Conservation (phyloP, 257 asterid species). For the Lantana camara region DNA sequence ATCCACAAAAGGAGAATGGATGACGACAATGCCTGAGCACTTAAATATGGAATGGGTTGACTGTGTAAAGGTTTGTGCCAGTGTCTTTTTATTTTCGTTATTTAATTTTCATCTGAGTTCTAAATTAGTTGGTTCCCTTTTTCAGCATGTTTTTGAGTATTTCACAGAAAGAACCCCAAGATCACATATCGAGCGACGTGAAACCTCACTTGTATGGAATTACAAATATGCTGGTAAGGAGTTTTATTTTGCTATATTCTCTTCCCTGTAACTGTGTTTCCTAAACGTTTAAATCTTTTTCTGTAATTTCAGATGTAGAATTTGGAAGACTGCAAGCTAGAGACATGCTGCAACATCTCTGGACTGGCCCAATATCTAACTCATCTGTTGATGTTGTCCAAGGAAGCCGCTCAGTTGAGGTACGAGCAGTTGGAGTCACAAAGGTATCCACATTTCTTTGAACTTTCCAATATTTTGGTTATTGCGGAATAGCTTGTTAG, state of each 20-base stretch:
- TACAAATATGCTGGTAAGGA: slow-evolving; percentile 74
- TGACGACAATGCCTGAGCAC: slow-evolving; percentile 87
- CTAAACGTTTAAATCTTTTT: slow-evolving; percentile 3
- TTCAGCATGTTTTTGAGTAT: slow-evolving; percentile 76
- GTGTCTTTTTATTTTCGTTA: slow-evolving; percentile 7
- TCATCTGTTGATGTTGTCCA: slow-evolving; percentile 82
- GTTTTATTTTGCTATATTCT: background rate
- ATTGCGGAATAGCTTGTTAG: background rate
- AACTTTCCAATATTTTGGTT: slow-evolving; percentile 3
- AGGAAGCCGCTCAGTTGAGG: slow-evolving; percentile 77
- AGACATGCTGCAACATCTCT: slow-evolving; percentile 85
- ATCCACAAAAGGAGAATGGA: slow-evolving; percentile 67
- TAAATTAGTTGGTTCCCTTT: slow-evolving; percentile 25
- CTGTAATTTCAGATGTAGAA: slow-evolving; percentile 59
- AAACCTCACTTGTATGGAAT: slow-evolving; percentile 82
- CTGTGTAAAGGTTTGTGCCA: slow-evolving; percentile 53
- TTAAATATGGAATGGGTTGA: slow-evolving; percentile 82
- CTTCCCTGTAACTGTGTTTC: background rate
- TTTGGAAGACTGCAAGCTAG: slow-evolving; percentile 85
- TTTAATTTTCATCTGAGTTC: slow-evolving; percentile 26
- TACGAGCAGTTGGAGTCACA: slow-evolving; percentile 77
- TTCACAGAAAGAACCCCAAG: slow-evolving; percentile 87
- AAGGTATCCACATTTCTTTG: slow-evolving; percentile 49
- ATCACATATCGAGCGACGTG: slow-evolving; percentile 66
- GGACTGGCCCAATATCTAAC: slow-evolving; percentile 93